Base-by-base conservation (phyloP, 2,329 filamentous ascomycete species). In the Ilyonectria robusta region DNA sequence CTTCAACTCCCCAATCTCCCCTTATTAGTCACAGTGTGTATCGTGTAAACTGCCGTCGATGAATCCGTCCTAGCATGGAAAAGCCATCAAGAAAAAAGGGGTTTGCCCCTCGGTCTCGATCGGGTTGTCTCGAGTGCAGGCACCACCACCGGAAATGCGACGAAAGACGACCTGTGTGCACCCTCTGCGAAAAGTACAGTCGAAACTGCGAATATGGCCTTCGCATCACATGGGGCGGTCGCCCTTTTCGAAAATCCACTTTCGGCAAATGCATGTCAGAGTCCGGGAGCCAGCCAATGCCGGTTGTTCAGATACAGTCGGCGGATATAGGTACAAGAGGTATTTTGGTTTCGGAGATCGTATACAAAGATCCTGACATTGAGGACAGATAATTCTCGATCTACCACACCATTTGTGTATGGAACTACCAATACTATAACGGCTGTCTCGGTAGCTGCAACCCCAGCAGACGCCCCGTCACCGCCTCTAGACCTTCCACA, bases 111-210 rank as follows among this genome's bases (percentile, higher is more conserved):
- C 35, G 61, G 8, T 53, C 61, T 37, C 61, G 61, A 6, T 58
- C 35, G 4, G 61, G 61, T 6, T 64, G 61, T n/a, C 55, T 51
- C 6, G 19, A 35, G 19, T 64, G 61, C 10, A 26, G 61, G n/a
- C 47, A 59, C 10, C 61, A 59, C n/a, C 61, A 64, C 47, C 54
- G 47, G 10, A 64, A 64, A 17, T 64, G 61, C 37, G 61, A 64
- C 29, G 54, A 64, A 21, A 4, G 3, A n/a, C 61, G 31, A 6
- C 61, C 61, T 13, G 23, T 13, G 21, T 64, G 55, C 6, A 47
- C 46, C 10, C 17, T 59, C 13, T 64, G 61, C 17, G 35, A 42
- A 4, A 54, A 40, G 11, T 21, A 37, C 13, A 23, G 7, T 9
- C 46, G 61, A 19, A 19, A n/a, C 2, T 64, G 55, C 21, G 31